A percentile compares a stretch with the other conserved stretches of the same genome.
Evolutionary conservation across 805 yeast genomes (phyloP).

Genomic region (Ogataea kodamae): DNA sequence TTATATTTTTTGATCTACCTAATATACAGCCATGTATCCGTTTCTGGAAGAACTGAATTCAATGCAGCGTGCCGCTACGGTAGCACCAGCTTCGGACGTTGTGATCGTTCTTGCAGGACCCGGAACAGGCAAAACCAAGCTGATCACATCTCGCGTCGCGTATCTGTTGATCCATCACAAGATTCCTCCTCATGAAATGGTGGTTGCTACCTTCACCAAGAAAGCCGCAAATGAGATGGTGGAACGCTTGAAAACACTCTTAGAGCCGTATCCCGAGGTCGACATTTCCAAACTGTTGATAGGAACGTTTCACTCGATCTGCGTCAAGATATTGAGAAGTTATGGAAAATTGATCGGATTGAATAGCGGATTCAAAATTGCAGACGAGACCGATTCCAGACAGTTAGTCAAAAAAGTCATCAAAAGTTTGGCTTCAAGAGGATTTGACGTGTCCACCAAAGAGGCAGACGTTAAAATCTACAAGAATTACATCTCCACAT

Average conservation of each 20-base stretch:
- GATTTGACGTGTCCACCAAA: constrained; percentile 16
- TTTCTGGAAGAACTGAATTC: constrained; percentile 33
- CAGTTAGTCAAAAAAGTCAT: constrained; percentile 42
- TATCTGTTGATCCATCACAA: constrained; percentile 50
- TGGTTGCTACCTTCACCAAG: constrained; percentile 90
- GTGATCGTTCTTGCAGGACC: constrained; percentile 59
- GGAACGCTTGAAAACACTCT: constrained; percentile 47
- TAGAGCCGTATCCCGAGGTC: constrained; percentile 34
- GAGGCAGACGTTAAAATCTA: constrained; percentile 41
- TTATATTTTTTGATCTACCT: too few species aligned
- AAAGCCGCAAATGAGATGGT: constrained; percentile 87
- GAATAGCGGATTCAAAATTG: constrained; percentile 44
- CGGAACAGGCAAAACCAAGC: constrained; percentile 77
- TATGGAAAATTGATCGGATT: constrained; percentile 53
- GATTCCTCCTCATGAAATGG: constrained; percentile 57
- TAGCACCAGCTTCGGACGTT: constrained; percentile 36
- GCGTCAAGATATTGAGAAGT: constrained; percentile 53
- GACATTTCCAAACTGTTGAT: constrained; percentile 47
- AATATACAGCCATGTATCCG: constrained; percentile 5
- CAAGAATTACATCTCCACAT: constrained; percentile 46
- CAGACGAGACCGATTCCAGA: constrained; percentile 60
- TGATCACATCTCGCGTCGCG: constrained; percentile 76
- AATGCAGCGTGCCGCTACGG: constrained; percentile 43
- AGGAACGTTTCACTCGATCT: constrained; percentile 90
- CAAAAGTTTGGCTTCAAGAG: constrained; percentile 8